These are phyloP conservation scores for Candida vaughaniae DNA, from an alignment of 805 yeast species.

Conservation along the genomic window DNA sequence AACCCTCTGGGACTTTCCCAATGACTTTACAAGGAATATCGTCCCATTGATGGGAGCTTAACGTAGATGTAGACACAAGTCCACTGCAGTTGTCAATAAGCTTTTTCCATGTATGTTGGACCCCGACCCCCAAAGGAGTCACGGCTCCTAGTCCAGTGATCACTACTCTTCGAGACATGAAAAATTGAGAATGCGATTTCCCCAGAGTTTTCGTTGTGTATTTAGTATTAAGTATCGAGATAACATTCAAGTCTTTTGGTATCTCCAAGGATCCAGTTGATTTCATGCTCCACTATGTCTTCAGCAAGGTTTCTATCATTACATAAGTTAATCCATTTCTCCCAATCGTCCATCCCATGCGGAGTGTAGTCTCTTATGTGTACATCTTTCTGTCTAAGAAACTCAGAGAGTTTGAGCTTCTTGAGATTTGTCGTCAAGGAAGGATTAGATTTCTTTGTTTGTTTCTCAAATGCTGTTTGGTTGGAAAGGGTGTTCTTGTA, in stretches of 20 bases:
- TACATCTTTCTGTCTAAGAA: constrained; percentile 11
- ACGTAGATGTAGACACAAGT: constrained; percentile 49
- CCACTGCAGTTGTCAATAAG: constrained; percentile 58
- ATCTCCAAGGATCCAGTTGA: constrained; percentile 41
- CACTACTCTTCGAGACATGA: constrained; percentile 60
- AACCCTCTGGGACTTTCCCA: constrained; percentile 66
- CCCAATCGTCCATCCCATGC: constrained; percentile 16
- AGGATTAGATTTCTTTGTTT: constrained; percentile 16
- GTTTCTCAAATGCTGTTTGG: constrained; percentile 28
- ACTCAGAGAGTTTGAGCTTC: constrained; percentile 23
- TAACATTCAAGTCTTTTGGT: constrained; percentile 35
- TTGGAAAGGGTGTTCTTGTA: constrained; percentile 28
- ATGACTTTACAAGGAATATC: constrained; percentile 71
- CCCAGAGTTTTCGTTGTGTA: not conserved
- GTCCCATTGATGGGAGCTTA: constrained; percentile 42
- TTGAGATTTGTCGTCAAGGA: constrained; percentile 27
- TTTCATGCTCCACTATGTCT: constrained; percentile 22
- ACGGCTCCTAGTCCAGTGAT: constrained; percentile 89
- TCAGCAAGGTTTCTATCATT: constrained; percentile 20
- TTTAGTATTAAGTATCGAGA: constrained; percentile 8
- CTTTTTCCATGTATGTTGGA: constrained; percentile 50
- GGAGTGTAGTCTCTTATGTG: not conserved
- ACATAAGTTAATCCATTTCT: constrained; percentile 30
- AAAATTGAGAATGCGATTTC: constrained; percentile 2
- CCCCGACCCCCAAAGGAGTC: constrained; percentile 82